Evolutionary conservation across 345 rosid species (phyloP), one percentile per base, ranked within the genome.

Genomic region (Gossypium thurberi): DNA sequence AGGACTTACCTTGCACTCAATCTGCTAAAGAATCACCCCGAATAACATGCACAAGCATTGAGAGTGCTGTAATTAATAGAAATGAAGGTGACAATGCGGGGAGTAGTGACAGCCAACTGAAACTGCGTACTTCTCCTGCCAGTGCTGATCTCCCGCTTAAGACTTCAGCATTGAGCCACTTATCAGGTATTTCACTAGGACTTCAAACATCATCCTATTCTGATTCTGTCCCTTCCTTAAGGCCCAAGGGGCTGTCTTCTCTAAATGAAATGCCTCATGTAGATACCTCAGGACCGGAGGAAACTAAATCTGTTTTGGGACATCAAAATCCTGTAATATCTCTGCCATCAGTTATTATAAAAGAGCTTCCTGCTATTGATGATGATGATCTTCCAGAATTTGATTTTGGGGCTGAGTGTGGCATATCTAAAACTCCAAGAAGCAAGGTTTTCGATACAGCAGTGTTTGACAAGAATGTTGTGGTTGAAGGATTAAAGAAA

Each of bases 311-410:
- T 44, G 6, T 48, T 65, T 6, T 65, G 70, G 53, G 25, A 44
- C 70, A 11, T 43, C 52, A 20, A 65, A 43, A 43, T 20, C 52
- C 33, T 65, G 70, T 21, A 48, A 44, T 46, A 48, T 21, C 37
- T 65, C 53, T 65, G 53, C 53, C 70, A 44, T 44, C 53, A 20
- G 70, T 65, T 21, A 44, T 65, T 44, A 65, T 15, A 44, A 65
- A 65, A 43, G 18, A 44, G n/a, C 33, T 12, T 44, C 53, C 70
- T 65, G n/a, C 70, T 7, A 6, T 44, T 65, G 70, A 65, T 43
- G 70, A 65, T 65, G 70, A 65, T 44, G 70, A 65, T 44, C 70
- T 65, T 21, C 70, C 70, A 44, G 70, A 65, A 65, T 65, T 65
- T 65, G 70, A 65, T 65, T 65, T 65, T 43, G 70, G 70, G 28